Evolutionary conservation across 345 rosid species (phyloP).

Genomic region (Lepidium didymum): DNA sequence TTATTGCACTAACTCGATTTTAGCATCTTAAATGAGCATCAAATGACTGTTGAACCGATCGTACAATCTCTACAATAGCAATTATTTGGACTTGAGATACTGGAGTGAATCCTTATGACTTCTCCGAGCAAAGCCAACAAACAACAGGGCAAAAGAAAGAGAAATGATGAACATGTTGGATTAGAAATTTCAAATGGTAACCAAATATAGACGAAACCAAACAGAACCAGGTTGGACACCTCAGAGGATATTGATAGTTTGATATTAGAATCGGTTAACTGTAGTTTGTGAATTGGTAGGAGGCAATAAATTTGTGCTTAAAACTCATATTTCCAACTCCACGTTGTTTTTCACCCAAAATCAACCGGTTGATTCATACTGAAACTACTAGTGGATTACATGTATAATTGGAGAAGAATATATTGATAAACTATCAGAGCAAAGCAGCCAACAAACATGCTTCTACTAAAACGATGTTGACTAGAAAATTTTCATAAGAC

Average conservation of each 20-base stretch:
- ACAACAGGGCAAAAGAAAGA: neutral
- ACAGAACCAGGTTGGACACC: neutral
- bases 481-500: neutral
- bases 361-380: neutral
- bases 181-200: neutral
- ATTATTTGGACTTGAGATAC: neutral
- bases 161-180: neutral
- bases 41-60: neutral
- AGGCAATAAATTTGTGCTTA: neutral
- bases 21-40: neutral
- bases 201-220: neutral
- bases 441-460: neutral
- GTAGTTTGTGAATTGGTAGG: neutral
- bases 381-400: neutral
- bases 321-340: neutral
- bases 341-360: neutral
- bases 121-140: neutral
- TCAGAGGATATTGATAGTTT: neutral
- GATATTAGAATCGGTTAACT: neutral
- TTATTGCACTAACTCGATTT: conserved; percentile 39
- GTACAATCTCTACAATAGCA: neutral
- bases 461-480: neutral
- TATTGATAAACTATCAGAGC: neutral
- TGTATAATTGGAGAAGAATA: neutral
- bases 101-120: neutral